Evolutionary conservation across 1,284 basidiomycete genomes (phyloP).

Genomic region (Xerocomus amazonicus): DNA sequence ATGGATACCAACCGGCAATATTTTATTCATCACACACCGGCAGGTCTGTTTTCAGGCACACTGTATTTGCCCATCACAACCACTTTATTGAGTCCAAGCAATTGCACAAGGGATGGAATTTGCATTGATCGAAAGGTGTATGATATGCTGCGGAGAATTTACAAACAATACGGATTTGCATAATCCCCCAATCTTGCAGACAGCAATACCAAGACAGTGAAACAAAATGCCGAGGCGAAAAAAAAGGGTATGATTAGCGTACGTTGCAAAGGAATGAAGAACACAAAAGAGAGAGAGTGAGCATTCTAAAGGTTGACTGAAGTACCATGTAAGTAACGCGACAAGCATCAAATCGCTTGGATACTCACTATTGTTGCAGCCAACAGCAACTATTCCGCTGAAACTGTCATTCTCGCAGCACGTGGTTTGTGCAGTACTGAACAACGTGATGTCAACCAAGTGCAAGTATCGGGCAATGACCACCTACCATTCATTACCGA

Average conservation of each 20-base stretch:
- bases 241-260: slow-evolving; percentile 15
- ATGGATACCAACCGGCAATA: no score
- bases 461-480: accelerated
- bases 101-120: no score
- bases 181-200: not conserved
- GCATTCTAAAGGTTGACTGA: slow-evolving; percentile 35
- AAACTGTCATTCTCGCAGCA: slow-evolving; percentile 43
- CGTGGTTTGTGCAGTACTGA: slow-evolving; percentile 39
- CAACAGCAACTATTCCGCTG: slow-evolving; percentile 42
- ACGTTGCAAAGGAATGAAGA: slow-evolving; percentile 19
- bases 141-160: no score
- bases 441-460: not conserved
- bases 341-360: accelerated
- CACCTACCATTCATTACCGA: slow-evolving; percentile 34
- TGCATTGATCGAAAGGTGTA: no score
- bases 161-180: no score
- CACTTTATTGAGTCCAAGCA: no score
- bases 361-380: slow-evolving; percentile 43
- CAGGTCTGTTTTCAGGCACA: no score
- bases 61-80: no score
- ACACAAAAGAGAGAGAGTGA: not conserved
- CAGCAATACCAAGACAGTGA: not conserved
- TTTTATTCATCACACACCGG: no score
- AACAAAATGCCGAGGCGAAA: not conserved
- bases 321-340: slow-evolving; percentile 1